Evolutionary conservation across 352 stramenopile species (phyloP).

Genomic region (Pythium grandisporangium): DNA sequence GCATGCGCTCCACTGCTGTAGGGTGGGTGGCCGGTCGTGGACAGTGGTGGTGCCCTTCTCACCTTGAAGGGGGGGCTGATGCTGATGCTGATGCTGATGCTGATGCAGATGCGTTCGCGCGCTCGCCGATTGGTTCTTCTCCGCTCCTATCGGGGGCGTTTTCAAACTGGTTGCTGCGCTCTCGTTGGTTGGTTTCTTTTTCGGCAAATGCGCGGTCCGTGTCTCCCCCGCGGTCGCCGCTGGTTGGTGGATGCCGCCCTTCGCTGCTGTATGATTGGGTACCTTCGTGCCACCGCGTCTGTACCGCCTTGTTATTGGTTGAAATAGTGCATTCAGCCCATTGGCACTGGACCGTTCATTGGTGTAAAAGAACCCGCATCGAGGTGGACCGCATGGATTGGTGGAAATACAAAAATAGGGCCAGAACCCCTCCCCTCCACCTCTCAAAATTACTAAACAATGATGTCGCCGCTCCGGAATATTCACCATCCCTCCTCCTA

Average conservation of each 20-base stretch:
- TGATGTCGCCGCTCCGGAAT: too few species aligned
- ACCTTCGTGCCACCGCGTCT: slow-evolving; percentile 28
- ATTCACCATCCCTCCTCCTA: too few species aligned
- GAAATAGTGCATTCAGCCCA: too few species aligned
- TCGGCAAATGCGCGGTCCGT: slow-evolving; percentile 25
- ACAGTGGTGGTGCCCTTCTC: too few species aligned
- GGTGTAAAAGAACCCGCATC: slow-evolving; percentile 5
- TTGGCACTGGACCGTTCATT: slow-evolving; percentile 6
- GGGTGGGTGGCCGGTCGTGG: too few species aligned
- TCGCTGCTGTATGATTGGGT: slow-evolving; percentile 14
- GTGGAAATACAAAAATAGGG: too few species aligned
- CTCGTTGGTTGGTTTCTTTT: slow-evolving; percentile 35
- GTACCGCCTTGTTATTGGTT: slow-evolving; percentile 14
- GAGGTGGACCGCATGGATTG: too few species aligned
- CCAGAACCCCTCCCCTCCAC: too few species aligned
- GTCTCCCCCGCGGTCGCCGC: slow-evolving; percentile 5
- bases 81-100: too few species aligned
- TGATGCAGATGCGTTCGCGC: slow-evolving; percentile 12
- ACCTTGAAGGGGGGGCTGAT: background rate
- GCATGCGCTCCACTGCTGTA: too few species aligned
- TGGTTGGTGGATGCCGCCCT: slow-evolving; percentile 25
- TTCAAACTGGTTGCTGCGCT: slow-evolving; percentile 10
- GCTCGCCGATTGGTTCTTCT: slow-evolving; percentile 16
- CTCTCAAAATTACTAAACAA: too few species aligned
- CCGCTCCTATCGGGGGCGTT: slow-evolving; percentile 5